phyloP scores from a whole-genome alignment of 202 grass and related monocot genomes.

The Dendrocalamus latiflorus region DNA sequence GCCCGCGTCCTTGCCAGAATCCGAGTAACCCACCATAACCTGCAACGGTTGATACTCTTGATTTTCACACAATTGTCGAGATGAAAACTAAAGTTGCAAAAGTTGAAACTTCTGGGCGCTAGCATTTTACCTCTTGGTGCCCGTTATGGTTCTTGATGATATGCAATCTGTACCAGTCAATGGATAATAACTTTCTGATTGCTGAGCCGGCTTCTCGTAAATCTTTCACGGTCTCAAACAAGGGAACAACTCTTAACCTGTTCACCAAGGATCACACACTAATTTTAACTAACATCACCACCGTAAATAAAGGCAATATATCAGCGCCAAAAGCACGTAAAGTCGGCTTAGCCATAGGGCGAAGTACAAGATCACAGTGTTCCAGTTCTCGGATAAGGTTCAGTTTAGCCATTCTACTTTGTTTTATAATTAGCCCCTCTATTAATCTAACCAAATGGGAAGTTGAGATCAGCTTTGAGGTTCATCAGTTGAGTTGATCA shows the following conservation, averaged over 20 bases:
- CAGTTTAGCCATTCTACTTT: not conserved
- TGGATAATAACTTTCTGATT: conserved; percentile 85
- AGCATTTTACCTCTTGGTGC: conserved; percentile 66
- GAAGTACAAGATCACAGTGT: not conserved
- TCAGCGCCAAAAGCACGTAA: not conserved
- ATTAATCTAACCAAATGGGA: not conserved
- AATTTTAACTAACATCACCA: not conserved
- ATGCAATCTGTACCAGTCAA: conserved; percentile 88
- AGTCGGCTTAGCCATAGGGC: not conserved
- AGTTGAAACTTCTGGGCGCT: not conserved
- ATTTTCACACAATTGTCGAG: not conserved
- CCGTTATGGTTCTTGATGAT: conserved; percentile 84
- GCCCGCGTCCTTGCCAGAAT: conserved; percentile 93
- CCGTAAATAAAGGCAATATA: not conserved
- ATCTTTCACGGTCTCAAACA: conserved; percentile 97
- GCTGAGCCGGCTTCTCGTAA: conserved; percentile 71
- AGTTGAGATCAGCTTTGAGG: not conserved
- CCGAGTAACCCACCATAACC: conserved; percentile 98
- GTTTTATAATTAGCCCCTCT: not conserved
- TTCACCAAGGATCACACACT: not conserved
- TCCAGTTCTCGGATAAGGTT: not conserved
- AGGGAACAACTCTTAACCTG: conserved; percentile 91
- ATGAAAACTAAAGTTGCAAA: not conserved
- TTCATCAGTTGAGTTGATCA: not conserved
- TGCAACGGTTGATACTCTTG: not conserved